These are phyloP conservation scores for Xylaria digitata DNA, from an alignment of 2,329 filamentous ascomycete genomes.

Conservation along the genomic window DNA sequence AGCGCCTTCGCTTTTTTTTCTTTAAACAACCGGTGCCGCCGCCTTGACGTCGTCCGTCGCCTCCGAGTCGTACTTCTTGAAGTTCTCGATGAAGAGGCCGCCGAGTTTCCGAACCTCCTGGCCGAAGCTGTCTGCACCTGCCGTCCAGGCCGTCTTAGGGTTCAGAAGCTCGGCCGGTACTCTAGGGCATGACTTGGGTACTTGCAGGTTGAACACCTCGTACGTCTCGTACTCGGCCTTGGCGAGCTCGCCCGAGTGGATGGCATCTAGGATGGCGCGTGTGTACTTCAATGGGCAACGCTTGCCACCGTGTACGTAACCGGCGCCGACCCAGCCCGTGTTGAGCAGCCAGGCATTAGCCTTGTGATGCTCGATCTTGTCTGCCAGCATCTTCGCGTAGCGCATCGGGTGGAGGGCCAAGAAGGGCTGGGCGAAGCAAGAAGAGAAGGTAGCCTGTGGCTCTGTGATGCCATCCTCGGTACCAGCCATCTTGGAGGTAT, in stretches of 20 bases:
- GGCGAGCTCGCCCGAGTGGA: slow-evolving; percentile 96
- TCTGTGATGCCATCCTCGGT: slow-evolving; percentile 97
- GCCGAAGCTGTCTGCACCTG: slow-evolving; percentile 82
- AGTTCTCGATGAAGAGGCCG: slow-evolving; percentile 93
- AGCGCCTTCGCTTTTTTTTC: slow-evolving; percentile 34
- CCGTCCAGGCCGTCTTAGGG: slow-evolving; percentile 92
- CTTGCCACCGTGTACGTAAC: slow-evolving; percentile 90
- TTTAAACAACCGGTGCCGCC: slow-evolving; percentile 64
- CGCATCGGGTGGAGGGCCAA: slow-evolving; percentile 98
- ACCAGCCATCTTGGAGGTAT: slow-evolving; percentile 99
- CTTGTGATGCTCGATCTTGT: slow-evolving; percentile 96
- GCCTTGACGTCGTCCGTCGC: slow-evolving; percentile 83
- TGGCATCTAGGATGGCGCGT: slow-evolving; percentile 95
- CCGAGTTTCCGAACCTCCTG: slow-evolving; percentile 91
- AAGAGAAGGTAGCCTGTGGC: slow-evolving; percentile 98
- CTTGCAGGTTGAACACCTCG: slow-evolving; percentile 94
- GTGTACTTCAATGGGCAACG: slow-evolving; percentile 99
- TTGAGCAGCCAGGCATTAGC: slow-evolving; percentile 96
- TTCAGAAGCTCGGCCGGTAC: slow-evolving; percentile 95
- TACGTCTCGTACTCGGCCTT: slow-evolving; percentile 95
- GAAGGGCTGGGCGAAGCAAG: slow-evolving; percentile 99
- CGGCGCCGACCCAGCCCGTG: slow-evolving; percentile 80
- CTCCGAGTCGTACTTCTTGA: slow-evolving; percentile 91
- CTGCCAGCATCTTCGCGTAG: slow-evolving; percentile 97
- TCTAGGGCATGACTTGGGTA: slow-evolving; percentile 90